Base-by-base conservation (phyloP, 2,329 filamentous ascomycete genomes). In the Akanthomyces dipterigenus region DNA sequence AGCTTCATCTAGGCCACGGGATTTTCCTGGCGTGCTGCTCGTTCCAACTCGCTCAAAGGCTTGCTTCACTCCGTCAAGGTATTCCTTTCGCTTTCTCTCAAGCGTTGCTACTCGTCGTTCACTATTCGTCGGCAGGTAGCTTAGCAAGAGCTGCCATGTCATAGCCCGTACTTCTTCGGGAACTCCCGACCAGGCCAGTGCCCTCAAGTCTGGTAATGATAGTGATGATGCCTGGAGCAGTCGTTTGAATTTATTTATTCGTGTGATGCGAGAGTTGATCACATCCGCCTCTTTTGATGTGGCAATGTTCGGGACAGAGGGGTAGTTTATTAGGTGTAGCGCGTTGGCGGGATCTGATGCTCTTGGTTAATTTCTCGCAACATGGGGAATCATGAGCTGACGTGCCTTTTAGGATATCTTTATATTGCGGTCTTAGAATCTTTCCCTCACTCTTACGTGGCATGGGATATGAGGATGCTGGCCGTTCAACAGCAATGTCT, bases 211-310 rank as follows among this genome's bases (percentile, higher is more conserved):
- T 20, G 88, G 80, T 2, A 98, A 77, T 2, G 91, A 88, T 68
- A 99, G 95, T 1, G 90, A 92, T 45, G 91, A 96, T 24, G 93
- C 86, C 76, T 99, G 95, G 7, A 99, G 80, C 57, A 99, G 90
- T 68, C 89, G 89, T 75, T 99, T 99, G 78, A 99, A 99, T 72
- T 98, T 98, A 77, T 99, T 97, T 72, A 99, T 99, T 64, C 95
- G 88, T 7, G 90, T 89, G 68, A 96, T 95, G 63, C 91, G 87
- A 49, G 93, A 89, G 61, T 90, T 93, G 71, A 96, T 88, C 14
- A 88, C 88, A 70, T 98, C 93, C 20, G 88, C 80, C 71, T 97
- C 91, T 72, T 96, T 98, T 1, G 88, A 82, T 1, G 87, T 84
- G 2, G 93, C 91, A 70, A 89, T 88, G 28, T 82, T 76, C 12